Evolutionary conservation across 495 filamentous ascomycete genomes (phyloP), one percentile per base, ranked within the genome.

Genomic region (Zalerion maritima): DNA sequence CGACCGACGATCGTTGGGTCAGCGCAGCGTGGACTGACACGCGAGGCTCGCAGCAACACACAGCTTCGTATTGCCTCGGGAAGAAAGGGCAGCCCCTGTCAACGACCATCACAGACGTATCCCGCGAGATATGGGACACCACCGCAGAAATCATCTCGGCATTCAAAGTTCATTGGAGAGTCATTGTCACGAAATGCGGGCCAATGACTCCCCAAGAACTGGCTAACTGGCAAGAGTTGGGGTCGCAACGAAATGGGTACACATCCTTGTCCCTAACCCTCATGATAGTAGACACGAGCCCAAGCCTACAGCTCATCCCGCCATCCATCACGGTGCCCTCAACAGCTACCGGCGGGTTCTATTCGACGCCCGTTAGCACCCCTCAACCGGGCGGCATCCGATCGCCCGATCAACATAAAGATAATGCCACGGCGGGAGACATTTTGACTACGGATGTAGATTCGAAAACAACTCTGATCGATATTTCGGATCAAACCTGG

Each of bases 11-110:
- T 26, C 69, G 79, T 11, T 99, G 91, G 91, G 50, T 94, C 25
- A 77, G 77, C 1, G 84, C 74, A 3, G 79, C 80, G n/a, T 99
- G 91, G 91, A 81, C 79, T 1, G 85, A 96, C 50, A 84, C 72
- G 41, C 67, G 60, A 14, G 91, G 89, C 0, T 69, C 59, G 22
- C 66, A 80, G 33, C 82, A 92, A 47, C 74, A 69, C 38, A 79
- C 63, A 3, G 75, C 80, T 17, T 81, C 81, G 2, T 91, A 91
- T 50, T 79, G 79, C 41, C 58, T 91, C 3, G 73, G 73, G 13
- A 69, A 71, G 40, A 70, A 75, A 37, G 67, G 69, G 16, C 65
- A 63, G 26, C 55, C 57, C 5, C 51, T 67, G 2, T 50, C 65
- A 10, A 66, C 72, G 29, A 36, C 50, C 0, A 58, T 92, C 18